Conservation (phyloP, 352 stramenopile species). For the Pythium chondricola region DNA sequence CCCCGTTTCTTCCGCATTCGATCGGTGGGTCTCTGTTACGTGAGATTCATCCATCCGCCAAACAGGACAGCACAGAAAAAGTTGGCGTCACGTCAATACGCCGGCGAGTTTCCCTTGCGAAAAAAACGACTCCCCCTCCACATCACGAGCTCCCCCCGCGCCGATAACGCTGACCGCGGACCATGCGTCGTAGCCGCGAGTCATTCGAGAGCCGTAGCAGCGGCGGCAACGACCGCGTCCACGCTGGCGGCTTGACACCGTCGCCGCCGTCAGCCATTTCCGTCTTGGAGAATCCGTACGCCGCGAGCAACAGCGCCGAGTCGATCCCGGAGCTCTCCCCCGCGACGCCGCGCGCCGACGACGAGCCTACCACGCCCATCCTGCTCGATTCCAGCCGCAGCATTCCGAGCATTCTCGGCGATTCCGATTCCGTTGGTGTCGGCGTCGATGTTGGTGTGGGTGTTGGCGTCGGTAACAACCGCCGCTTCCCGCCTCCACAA, state of each 20-base stretch:
- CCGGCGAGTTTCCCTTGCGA: too few relatives aligned
- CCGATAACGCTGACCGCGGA: background rate
- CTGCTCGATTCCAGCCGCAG: conserved; percentile 4
- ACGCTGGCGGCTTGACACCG: background rate
- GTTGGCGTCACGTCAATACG: too few relatives aligned
- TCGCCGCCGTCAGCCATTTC: conserved; percentile 14
- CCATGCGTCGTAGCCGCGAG: conserved; percentile 18
- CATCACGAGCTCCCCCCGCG: background rate
- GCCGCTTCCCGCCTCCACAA: too few relatives aligned
- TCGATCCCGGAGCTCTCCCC: conserved; percentile 22
- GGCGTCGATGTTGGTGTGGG: background rate
- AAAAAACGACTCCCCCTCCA: background rate
- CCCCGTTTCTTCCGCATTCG: background rate
- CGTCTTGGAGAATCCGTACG: conserved; percentile 17
- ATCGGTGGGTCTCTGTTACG: background rate
- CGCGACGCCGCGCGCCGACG: conserved; percentile 3
- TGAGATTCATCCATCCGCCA: background rate
- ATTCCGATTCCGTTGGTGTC: background rate
- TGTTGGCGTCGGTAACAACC: background rate
- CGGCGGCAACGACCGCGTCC: too few relatives aligned
- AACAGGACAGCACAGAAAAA: background rate
- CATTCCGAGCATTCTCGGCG: background rate
- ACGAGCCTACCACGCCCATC: conserved; percentile 2
- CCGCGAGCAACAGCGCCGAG: conserved; percentile 12
- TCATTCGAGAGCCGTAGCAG: conserved; percentile 8